Evolutionary conservation across 495 filamentous ascomycete species (phyloP), one percentile per base, ranked within the genome.

Genomic region (Wilcoxina mikolae): DNA sequence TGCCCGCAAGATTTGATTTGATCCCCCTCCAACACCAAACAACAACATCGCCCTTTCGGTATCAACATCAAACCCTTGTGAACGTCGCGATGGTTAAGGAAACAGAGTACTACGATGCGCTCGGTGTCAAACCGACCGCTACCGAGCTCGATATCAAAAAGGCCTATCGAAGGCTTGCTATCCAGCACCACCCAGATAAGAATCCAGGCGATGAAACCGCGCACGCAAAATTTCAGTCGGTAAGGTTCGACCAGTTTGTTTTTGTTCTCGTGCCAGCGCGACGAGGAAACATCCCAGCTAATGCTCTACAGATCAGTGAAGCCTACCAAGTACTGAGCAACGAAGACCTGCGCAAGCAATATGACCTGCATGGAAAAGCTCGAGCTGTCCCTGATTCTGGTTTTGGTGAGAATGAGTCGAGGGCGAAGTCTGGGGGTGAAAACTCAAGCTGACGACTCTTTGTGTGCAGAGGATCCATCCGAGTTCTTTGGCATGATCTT

Each of bases 401-500:
- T 56, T 99, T 99, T 69, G 85, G 86, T 82, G 67, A 43, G 72
- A 60, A 9, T 20, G 7, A 43, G 7, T 35, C 31, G 31, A 35
- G 31, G 7, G 31, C 31, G 31, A 7, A 35, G 31, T 35, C 7
- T 35, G 31, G 31, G 31, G 31, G 31, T 7, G 31, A 45, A 9
- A 24, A n/a, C n/a, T n/a, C n/a, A 22, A 9, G 22, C 45, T 49
- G 27, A 49, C 45, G 24, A 12, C 3, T 43, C 20, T 43, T 50
- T 26, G n/a, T n/a, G 41, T 25, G 55, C 59, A 82, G 83, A 86
- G 73, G 91, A 99, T 61, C 93, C 91, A 0, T 78, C 87, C 41
- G 93, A 99, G 71, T 99, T 99, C 79, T 96, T 99, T 69, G 81
- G 85, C 59, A 94, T 87, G 76, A 96, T 99, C 56, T 99, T 99